phyloP scores from a whole-genome alignment of 345 rosid genomes.

The Adansonia digitata region DNA sequence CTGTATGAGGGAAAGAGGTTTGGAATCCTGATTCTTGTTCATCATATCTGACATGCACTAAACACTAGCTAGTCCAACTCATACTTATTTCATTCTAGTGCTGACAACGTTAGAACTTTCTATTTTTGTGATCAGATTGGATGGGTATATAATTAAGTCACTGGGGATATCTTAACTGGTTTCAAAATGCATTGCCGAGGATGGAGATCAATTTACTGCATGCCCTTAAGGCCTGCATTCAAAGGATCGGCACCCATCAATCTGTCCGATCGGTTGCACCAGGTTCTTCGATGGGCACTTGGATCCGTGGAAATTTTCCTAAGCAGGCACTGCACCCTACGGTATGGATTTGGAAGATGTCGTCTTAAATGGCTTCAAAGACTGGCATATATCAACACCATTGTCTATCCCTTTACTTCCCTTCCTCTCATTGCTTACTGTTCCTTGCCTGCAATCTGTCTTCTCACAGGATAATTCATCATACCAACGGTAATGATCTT shows the following conservation, averaged over 20 bases:
- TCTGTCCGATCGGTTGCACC: constrained; percentile 84
- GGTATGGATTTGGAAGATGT: constrained; percentile 94
- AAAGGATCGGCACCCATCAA: constrained; percentile 99
- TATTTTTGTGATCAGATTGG: constrained; percentile 56
- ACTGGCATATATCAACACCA: constrained; percentile 82
- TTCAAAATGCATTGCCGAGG: constrained; percentile 98
- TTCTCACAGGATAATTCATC: constrained; percentile 92
- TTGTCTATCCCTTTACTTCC: constrained; percentile 92
- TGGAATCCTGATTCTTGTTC: constrained; percentile 1
- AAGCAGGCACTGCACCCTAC: constrained; percentile 89
- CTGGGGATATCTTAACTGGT: constrained; percentile 92
- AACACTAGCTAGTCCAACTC: neutral
- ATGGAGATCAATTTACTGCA: constrained; percentile 95
- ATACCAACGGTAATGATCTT: constrained; percentile 71
- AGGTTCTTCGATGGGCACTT: constrained; percentile 96
- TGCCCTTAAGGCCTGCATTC: constrained; percentile 95
- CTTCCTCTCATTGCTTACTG: constrained; percentile 91
- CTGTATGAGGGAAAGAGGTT: constrained; percentile 99
- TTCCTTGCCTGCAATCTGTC: constrained; percentile 84
- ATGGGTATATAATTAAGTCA: constrained; percentile 92
- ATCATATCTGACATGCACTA: neutral
- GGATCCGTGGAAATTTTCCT: constrained; percentile 94
- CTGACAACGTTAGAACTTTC: neutral
- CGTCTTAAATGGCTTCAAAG: constrained; percentile 91
- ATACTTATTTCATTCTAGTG: neutral